These are phyloP conservation scores for Aphanomyces astaci DNA, from an alignment of 352 stramenopile species.

Conservation along the genomic window DNA sequence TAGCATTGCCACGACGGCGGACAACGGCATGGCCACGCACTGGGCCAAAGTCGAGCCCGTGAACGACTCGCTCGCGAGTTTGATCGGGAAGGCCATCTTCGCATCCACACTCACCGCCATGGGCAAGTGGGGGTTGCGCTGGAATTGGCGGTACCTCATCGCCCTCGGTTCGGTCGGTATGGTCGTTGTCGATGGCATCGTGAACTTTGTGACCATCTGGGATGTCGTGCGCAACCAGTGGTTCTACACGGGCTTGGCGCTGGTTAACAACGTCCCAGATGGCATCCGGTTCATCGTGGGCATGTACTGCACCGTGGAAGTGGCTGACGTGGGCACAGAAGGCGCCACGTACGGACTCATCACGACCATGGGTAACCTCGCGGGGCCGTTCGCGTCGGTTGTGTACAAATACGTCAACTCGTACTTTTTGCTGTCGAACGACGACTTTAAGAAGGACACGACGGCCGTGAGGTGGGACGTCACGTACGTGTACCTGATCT, in stretches of 20 bases:
- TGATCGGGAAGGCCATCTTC: not conserved
- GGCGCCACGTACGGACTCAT: not conserved
- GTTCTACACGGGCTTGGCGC: too few species aligned
- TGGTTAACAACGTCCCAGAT: not conserved
- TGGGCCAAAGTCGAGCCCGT: not conserved
- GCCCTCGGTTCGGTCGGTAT: not conserved
- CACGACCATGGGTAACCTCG: not conserved
- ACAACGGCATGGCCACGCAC: slow-evolving; percentile 31
- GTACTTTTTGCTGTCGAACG: not conserved
- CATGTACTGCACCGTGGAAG: slow-evolving; percentile 7
- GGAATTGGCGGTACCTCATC: slow-evolving; percentile 5
- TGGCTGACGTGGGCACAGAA: slow-evolving; percentile 7
- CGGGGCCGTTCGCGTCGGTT: not conserved
- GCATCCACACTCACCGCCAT: not conserved
- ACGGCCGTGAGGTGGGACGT: not conserved
- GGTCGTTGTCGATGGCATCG: not conserved
- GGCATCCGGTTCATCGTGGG: slow-evolving; percentile 3
- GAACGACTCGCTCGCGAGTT: slow-evolving; percentile 1
- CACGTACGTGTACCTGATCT: not conserved
- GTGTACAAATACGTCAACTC: not conserved
- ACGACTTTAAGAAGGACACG: not conserved
- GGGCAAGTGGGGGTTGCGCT: not conserved
- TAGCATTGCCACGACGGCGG: slow-evolving; percentile 42
- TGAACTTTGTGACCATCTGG: slow-evolving; percentile 1
- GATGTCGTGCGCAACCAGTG: not conserved